phyloP scores from a whole-genome alignment of 148 eudicot genomes.

The Pharnaceum exiguum region DNA sequence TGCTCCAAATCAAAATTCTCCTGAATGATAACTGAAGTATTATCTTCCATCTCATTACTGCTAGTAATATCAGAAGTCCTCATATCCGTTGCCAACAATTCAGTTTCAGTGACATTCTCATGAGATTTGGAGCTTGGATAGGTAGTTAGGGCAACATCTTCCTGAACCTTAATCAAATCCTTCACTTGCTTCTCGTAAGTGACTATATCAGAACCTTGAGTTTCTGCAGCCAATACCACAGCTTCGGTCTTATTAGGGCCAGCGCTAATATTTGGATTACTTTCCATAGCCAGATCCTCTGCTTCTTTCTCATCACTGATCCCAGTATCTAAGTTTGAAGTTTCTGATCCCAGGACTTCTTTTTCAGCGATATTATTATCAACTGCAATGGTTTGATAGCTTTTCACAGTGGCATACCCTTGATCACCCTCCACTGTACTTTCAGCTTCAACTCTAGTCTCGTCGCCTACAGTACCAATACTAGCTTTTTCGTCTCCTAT shows the following conservation, averaged over 20 bases:
- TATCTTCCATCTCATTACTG: neutral
- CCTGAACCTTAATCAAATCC: slow-evolving; percentile 3
- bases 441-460: slow-evolving; percentile 12
- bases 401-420: slow-evolving; percentile 1
- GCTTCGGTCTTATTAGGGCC: slow-evolving; percentile 9
- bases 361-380: slow-evolving; percentile 10
- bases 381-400: slow-evolving; percentile 10
- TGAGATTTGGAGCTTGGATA: slow-evolving; percentile 1
- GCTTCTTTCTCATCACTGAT: slow-evolving; percentile 5
- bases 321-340: neutral
- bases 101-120: slow-evolving; percentile 9
- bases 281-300: slow-evolving; percentile 1
- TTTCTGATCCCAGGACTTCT: slow-evolving; percentile 5
- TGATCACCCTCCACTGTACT: slow-evolving; percentile 9
- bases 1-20: neutral
- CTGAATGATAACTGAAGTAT: neutral
- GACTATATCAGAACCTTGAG: neutral
- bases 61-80: neutral
- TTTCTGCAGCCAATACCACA: slow-evolving; percentile 2
- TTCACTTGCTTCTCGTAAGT: neutral
- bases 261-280: slow-evolving; percentile 10
- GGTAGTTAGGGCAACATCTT: neutral
- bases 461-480: slow-evolving; percentile 9
- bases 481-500: slow-evolving; percentile 19
- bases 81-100: neutral